These are phyloP conservation scores for Vaccinium myrtillus DNA, from an alignment of 148 eudicot genomes.

Conservation along the genomic window DNA sequence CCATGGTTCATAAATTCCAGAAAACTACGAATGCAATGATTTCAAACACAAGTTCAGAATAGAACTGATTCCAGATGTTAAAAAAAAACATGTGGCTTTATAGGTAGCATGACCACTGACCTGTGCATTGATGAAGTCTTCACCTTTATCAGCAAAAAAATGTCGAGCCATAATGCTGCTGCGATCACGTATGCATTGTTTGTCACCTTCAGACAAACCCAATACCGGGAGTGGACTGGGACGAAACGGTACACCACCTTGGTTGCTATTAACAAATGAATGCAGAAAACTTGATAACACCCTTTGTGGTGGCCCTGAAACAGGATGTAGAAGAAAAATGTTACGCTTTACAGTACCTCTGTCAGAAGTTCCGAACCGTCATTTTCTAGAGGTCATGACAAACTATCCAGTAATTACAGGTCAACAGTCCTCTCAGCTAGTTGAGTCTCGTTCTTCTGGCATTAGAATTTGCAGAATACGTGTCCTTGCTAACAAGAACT, in stretches of 20 bases:
- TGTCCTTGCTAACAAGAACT: neutral
- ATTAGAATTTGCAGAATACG: neutral
- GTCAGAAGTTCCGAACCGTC: neutral
- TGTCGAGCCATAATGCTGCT: constrained; percentile 98
- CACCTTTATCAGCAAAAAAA: constrained; percentile 83
- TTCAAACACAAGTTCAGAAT: neutral
- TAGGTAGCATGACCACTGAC: constrained; percentile 30
- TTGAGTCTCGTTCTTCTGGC: neutral
- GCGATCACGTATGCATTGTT: constrained; percentile 90
- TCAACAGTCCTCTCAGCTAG: neutral
- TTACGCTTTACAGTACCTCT: neutral
- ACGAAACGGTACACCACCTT: constrained; percentile 64
- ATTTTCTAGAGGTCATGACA: neutral
- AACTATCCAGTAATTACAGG: neutral
- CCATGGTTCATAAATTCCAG: neutral
- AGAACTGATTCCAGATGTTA: neutral
- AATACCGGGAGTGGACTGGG: constrained; percentile 78
- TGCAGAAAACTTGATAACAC: constrained; percentile 86
- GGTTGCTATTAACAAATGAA: constrained; percentile 84
- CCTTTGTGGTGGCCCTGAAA: constrained; percentile 91
- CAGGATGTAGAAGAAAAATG: neutral
- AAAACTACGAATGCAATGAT: neutral
- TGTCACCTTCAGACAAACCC: constrained; percentile 90
- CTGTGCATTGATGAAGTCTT: constrained; percentile 89
- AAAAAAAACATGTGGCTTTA: neutral